Base-by-base conservation (phyloP, 371 early-diverging fungal genomes). In the Apophysomyces trapeziformis region DNA sequence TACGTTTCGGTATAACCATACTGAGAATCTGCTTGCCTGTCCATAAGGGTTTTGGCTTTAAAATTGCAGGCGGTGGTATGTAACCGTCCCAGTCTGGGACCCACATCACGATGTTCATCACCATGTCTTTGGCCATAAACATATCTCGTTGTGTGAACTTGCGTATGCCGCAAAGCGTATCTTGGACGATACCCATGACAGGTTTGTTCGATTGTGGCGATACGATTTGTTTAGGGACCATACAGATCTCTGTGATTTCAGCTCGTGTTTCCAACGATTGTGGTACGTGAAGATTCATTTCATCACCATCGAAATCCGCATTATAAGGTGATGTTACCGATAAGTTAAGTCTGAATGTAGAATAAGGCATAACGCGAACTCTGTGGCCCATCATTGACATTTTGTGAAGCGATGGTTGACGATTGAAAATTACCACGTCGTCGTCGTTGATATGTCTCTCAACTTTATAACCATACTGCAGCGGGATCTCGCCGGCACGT, bases 321-420 rank as follows among this genome's bases (percentile, higher is more conserved):
- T 99, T 99, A 78, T 99, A 99, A 14, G 99, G 99, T n/a, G 98
- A 87, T 0, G 99, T 99, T 46, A 97, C 99, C 46, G 98, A 97
- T 46, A 99, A 83, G 73, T 99, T 99, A 62, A 99, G 87, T 64
- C 99, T 92, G 90, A 99, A 99, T 5, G 99, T 99, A 32, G 97
- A 97, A 77, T 94, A 96, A 1, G 98, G 96, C 99, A 99, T 99
- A 37, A 99, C 97, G 67, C 93, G 90, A 43, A 97, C 97, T 57
- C 90, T 84, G 82, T 99, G 99, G 6, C 98, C 99, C 99, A 99
- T 99, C 99, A 99, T 99, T 67, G 95, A 95, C 99, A 99, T 99
- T 84, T 99, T 99, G 86, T 99, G 99, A 68, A 99, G 85, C 26
- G 97, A 96, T 4, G 99, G 99, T 85, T 99, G 99, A 71, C 99